Evolutionary conservation across 2,329 filamentous ascomycete genomes (phyloP), one percentile per base, ranked within the genome.

Genomic region (Ophidiomyces ophidiicola): DNA sequence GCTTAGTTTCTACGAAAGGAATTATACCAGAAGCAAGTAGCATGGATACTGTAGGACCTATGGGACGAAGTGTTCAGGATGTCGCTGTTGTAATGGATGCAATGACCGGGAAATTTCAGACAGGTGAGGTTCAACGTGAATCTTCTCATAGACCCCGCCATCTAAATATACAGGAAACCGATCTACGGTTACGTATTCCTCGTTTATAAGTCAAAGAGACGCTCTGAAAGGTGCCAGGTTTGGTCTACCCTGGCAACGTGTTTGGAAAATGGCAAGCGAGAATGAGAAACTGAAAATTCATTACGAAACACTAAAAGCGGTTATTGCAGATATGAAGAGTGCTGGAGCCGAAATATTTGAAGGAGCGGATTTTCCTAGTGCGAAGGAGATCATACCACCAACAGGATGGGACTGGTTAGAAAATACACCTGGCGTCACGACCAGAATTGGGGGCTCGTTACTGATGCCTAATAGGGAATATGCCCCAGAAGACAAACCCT

Each of bases 391-490:
- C 17, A 69, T 85, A 8, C 72, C 70, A 21, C 77, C 74, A 0
- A 55, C 71, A 34, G 77, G 78, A n/a, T 86, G 80, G 80, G 67
- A 85, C 56, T 86, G 81, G 70, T 78, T 81, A 31, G 36, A 30
- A 14, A n/a, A 10, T 5, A 6, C 21, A 20, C 29, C 17, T n/a
- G 18, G 5, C 11, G 20, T 20, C 15, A 3, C 18, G n/a, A 8
- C 8, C 23, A 33, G 11, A 12, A n/a, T 12, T 29, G 18, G 15
- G 5, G n/a, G 14, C 32, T 14, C 28, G 19, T 26, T 20, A 20
- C 33, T 18, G 10, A 19, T 6, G 3, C 14, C 14, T 29, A 24
- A n/a, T 33, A 44, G 41, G 36, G 41, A 44, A 12, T 34, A 32
- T 40, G 32, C 36, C 3, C 38, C 36, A 26, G 19, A 44, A 36